phyloP scores from a whole-genome alignment of 805 yeast genomes.

The Teunomyces lycoperdinae region DNA sequence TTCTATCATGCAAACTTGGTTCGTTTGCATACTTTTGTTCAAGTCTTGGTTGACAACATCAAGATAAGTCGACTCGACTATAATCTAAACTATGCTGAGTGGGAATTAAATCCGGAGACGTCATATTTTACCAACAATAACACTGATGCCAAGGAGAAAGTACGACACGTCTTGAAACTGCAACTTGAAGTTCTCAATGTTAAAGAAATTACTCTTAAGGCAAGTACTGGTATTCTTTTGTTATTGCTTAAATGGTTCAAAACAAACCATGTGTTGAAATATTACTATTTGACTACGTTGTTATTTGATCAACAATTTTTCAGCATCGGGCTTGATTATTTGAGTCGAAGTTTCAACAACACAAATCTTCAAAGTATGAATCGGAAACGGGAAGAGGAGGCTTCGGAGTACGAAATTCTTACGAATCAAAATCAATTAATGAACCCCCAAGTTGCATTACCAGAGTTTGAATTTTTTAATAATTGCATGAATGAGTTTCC shows the following conservation, averaged over 20 bases:
- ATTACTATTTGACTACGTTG: constrained; percentile 67
- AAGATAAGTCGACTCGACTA: constrained; percentile 45
- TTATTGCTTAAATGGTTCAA: constrained; percentile 75
- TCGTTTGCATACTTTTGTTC: constrained; percentile 59
- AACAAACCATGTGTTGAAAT: constrained; percentile 71
- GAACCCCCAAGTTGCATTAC: constrained; percentile 35
- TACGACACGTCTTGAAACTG: constrained; percentile 28
- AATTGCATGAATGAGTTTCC: constrained; percentile 26
- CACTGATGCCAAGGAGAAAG: constrained; percentile 16
- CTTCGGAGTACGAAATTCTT: constrained; percentile 29
- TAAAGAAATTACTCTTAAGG: constrained; percentile 63
- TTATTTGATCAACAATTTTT: constrained; percentile 71
- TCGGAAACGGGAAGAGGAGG: constrained; percentile 12
- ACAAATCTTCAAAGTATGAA: constrained; percentile 26
- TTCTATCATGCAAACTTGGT: constrained; percentile 55
- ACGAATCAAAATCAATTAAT: constrained; percentile 38
- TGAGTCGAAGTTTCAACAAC: constrained; percentile 36
- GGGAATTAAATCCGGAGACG: constrained; percentile 33
- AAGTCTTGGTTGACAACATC: constrained; percentile 63
- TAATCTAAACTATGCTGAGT: constrained; percentile 33
- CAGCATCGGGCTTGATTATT: constrained; percentile 27
- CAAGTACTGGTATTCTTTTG: constrained; percentile 51
- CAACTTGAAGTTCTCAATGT: constrained; percentile 54
- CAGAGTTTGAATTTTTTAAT: constrained; percentile 36
- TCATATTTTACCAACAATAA: constrained; percentile 19